phyloP scores from a whole-genome alignment of 352 stramenopile genomes.

The Saprolegnia parasitica region DNA sequence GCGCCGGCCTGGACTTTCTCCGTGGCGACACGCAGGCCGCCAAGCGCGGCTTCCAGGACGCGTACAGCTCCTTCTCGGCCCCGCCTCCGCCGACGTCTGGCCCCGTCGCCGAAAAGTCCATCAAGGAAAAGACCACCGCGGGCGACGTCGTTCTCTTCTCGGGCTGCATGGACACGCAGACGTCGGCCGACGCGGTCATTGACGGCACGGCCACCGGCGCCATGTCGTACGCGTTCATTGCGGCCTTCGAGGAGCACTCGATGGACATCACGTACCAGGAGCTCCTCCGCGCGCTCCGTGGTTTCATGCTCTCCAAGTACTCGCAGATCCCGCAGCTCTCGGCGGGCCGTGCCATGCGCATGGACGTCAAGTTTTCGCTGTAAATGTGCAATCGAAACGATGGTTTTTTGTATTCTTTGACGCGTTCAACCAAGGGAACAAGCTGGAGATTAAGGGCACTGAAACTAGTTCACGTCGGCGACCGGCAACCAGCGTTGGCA shows the following conservation, averaged over 20 bases:
- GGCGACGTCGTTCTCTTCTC: constrained; percentile 41
- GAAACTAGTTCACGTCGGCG: too few species aligned
- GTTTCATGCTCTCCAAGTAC: constrained; percentile 31
- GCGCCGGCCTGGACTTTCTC: constrained; percentile 29
- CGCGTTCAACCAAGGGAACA: too few species aligned
- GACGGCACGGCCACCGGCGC: constrained; percentile 33
- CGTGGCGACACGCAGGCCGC: constrained; percentile 32
- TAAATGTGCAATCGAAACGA: constrained; percentile 3
- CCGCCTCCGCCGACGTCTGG: background rate
- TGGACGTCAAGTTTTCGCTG: constrained; percentile 31
- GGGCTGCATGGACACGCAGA: constrained; percentile 43
- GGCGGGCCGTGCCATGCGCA: constrained; percentile 30
- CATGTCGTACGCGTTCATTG: constrained; percentile 38
- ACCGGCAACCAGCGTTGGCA: too few species aligned
- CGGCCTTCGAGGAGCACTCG: constrained; percentile 31
- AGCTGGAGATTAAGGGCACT: too few species aligned
- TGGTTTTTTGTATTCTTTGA: background rate
- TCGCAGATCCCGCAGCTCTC: constrained; percentile 33
- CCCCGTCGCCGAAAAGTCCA: constrained; percentile 12
- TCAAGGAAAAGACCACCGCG: constrained; percentile 29
- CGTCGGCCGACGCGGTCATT: constrained; percentile 37
- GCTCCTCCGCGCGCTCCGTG: constrained; percentile 16
- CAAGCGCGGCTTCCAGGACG: constrained; percentile 32
- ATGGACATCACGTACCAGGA: constrained; percentile 29
- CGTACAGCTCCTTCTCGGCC: background rate